These are phyloP conservation scores for Dictyostelium intermedium DNA, from an alignment of 78 protist species.

Conservation along the genomic window DNA sequence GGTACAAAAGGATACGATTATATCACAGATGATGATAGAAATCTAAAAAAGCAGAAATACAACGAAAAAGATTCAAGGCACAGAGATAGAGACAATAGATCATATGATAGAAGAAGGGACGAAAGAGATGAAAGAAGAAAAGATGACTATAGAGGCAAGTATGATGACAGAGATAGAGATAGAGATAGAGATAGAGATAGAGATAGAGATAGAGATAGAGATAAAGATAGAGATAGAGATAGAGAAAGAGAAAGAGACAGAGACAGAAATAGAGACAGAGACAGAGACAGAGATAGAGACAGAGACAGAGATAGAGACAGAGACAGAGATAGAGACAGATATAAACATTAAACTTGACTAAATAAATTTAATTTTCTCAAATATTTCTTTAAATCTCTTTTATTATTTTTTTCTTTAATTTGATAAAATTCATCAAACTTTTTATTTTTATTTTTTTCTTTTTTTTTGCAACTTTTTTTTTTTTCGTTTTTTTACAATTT, in stretches of 20 bases:
- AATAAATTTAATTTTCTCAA: neutral
- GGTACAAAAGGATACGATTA: constrained; percentile 67
- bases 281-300: neutral
- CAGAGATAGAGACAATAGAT: constrained; percentile 20
- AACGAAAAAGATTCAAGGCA: neutral
- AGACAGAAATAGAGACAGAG: neutral
- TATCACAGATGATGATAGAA: constrained; percentile 29
- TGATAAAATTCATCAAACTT: neutral
- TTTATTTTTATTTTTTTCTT: no score
- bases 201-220: neutral
- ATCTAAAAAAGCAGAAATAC: constrained; percentile 7
- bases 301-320: neutral
- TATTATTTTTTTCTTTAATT: no score
- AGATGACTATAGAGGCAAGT: no score
- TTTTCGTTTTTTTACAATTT: no score
- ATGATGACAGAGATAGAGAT: constrained; percentile 42
- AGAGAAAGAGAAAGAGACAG: neutral
- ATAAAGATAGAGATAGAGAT: neutral
- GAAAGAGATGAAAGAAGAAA: constrained; percentile 35
- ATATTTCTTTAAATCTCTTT: neutral
- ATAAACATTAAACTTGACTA: neutral
- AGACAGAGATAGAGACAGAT: neutral
- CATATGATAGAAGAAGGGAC: constrained; percentile 5
- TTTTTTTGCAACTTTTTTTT: no score
- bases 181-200: constrained; percentile 7